Evolutionary conservation across 768 basidiomycete genomes (phyloP).

Genomic region (Termitomyces sp.): DNA sequence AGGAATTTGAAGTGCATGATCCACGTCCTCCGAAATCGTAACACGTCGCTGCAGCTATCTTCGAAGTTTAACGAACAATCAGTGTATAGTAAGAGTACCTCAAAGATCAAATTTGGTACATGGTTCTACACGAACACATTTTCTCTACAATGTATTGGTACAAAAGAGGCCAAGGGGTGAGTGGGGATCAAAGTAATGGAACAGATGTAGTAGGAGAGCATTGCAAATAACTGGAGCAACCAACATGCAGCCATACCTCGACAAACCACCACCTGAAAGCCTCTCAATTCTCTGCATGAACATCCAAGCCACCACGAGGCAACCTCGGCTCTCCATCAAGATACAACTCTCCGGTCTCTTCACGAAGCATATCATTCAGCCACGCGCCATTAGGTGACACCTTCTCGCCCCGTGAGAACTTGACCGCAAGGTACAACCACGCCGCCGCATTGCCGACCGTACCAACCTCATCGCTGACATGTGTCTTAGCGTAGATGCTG

Average conservation of each 20-base stretch:
- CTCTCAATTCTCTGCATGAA: conserved; percentile 38
- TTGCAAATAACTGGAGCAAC: not conserved
- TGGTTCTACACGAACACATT: conserved; percentile 2
- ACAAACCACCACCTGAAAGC: not conserved
- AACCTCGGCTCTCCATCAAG: conserved; percentile 62
- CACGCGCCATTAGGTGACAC: conserved; percentile 78
- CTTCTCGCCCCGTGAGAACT: conserved; percentile 73
- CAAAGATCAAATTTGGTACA: not conserved
- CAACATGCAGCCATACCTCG: conserved; percentile 1
- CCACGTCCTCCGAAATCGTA: no score
- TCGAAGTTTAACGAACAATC: no score
- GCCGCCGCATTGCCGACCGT: conserved; percentile 76
- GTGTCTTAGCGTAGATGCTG: conserved; percentile 63
- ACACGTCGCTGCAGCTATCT: no score
- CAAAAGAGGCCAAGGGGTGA: not conserved
- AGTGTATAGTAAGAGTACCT: no score
- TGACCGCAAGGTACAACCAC: conserved; percentile 66
- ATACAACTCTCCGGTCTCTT: conserved; percentile 72
- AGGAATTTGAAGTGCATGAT: no score
- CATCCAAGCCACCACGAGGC: conserved; percentile 54
- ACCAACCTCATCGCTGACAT: conserved; percentile 80
- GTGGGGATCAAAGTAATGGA: not conserved
- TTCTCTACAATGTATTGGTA: conserved; percentile 10
- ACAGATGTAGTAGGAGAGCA: conserved; percentile 1
- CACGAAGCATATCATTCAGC: conserved; percentile 77